Evolutionary conservation across 2,329 filamentous ascomycete species (phyloP).

Genomic region (Microcyclosporella mali): DNA sequence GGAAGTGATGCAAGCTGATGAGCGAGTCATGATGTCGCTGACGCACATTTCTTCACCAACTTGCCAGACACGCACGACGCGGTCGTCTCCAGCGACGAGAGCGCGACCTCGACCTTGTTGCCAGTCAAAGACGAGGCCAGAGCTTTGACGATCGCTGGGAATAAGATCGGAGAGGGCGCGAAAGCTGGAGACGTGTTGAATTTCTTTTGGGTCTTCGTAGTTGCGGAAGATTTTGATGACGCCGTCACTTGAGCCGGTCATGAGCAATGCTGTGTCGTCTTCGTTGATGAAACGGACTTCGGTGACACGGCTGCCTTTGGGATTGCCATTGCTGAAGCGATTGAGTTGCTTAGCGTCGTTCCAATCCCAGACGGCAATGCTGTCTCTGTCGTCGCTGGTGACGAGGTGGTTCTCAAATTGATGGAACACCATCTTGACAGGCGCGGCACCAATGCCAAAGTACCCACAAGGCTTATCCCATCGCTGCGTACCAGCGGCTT

Average conservation of each 20-base stretch:
- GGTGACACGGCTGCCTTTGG: conserved; percentile 81
- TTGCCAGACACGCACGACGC: conserved; percentile 94
- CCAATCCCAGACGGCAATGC: conserved; percentile 87
- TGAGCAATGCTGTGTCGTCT: conserved; percentile 87
- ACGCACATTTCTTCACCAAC: conserved; percentile 88
- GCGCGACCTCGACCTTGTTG: conserved; percentile 94
- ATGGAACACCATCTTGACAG: conserved; percentile 89
- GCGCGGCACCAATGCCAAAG: conserved; percentile 83
- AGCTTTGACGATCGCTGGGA: conserved; percentile 78
- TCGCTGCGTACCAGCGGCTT: conserved; percentile 72
- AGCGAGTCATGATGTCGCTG: conserved; percentile 87
- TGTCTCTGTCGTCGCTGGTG: conserved; percentile 88
- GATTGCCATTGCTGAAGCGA: conserved; percentile 92
- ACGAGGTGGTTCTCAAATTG: conserved; percentile 96
- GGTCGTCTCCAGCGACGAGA: conserved; percentile 91
- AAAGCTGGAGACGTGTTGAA: conserved; percentile 86
- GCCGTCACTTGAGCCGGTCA: conserved; percentile 93
- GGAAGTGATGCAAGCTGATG: conserved; percentile 90
- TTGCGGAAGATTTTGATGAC: conserved; percentile 89
- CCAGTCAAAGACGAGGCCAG: conserved; percentile 96
- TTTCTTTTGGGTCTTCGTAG: conserved; percentile 70
- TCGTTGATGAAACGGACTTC: conserved; percentile 98
- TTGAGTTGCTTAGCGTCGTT: conserved; percentile 66
- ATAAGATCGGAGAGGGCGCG: conserved; percentile 89
- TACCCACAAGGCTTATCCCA: conserved; percentile 82